These are phyloP conservation scores for Colletotrichum sp. DNA, from an alignment of 2,329 filamentous ascomycete species.

Conservation along the genomic window DNA sequence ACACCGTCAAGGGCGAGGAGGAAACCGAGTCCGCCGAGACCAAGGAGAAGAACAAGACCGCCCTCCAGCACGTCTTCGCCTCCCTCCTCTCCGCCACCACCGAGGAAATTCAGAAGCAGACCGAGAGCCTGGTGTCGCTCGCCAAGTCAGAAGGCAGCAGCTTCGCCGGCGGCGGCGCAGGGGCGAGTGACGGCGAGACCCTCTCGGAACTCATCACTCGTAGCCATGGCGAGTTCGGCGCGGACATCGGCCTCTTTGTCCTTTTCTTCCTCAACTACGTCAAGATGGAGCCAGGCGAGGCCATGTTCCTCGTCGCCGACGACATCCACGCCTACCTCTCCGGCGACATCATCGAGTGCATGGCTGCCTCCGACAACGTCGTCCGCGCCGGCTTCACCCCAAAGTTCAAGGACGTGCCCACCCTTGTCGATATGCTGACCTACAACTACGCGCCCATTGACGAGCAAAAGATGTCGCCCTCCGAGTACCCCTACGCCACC, in stretches of 20 bases:
- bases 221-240: slow-evolving; percentile 83
- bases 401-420: slow-evolving; percentile 96
- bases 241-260: slow-evolving; percentile 92
- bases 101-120: slow-evolving; percentile 63
- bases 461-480: slow-evolving; percentile 90
- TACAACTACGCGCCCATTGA: slow-evolving; percentile 95
- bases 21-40: slow-evolving; percentile 60
- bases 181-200: slow-evolving; percentile 70
- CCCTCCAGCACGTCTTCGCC: slow-evolving; percentile 76
- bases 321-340: slow-evolving; percentile 96
- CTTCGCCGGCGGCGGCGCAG: slow-evolving; percentile 75
- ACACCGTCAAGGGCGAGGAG: slow-evolving; percentile 47
- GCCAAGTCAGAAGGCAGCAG: slow-evolving; percentile 70
- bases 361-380: slow-evolving; percentile 98
- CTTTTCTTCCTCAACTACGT: slow-evolving; percentile 98
- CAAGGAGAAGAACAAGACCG: slow-evolving; percentile 81
- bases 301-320: slow-evolving; percentile 94
- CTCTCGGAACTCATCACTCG: slow-evolving; percentile 79
- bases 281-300: slow-evolving; percentile 85
- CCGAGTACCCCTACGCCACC: slow-evolving; percentile 84
- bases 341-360: slow-evolving; percentile 97
- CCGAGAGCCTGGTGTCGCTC: slow-evolving; percentile 72
- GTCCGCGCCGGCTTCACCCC: slow-evolving; percentile 97
- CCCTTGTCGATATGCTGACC: slow-evolving; percentile 88
- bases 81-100: slow-evolving; percentile 80